phyloP scores from a whole-genome alignment of 352 stramenopile genomes.

The Phytophthora hibernalis region DNA sequence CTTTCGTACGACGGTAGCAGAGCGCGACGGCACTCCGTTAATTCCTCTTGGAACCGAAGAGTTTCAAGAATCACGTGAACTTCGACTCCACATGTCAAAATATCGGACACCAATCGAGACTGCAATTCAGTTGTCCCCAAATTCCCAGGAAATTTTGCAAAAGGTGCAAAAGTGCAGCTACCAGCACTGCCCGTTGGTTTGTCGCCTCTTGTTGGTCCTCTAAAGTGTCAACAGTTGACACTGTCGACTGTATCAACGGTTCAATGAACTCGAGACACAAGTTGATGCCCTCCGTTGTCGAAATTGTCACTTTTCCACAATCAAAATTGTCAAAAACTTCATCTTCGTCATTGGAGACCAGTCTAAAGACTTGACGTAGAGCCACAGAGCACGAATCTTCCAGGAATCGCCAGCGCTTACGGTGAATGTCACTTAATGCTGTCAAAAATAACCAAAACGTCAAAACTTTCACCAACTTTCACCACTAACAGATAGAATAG shows the following conservation, averaged over 20 bases:
- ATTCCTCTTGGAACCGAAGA: slow-evolving; percentile 64
- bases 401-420: slow-evolving; percentile 75
- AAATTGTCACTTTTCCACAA: slow-evolving; percentile 4
- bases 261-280: slow-evolving; percentile 42
- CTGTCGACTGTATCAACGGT: slow-evolving; percentile 37
- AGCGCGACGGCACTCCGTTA: slow-evolving; percentile 40
- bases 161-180: slow-evolving; percentile 50
- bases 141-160: slow-evolving; percentile 25
- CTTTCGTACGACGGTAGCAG: slow-evolving; percentile 54
- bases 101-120: slow-evolving; percentile 31
- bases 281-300: slow-evolving; percentile 18
- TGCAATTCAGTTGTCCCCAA: slow-evolving; percentile 8
- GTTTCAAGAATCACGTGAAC: slow-evolving; percentile 53
- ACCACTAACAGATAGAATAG: slow-evolving; percentile 2
- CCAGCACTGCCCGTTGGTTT: slow-evolving; percentile 36
- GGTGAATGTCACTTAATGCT: slow-evolving; percentile 62
- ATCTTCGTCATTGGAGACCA: slow-evolving; percentile 16
- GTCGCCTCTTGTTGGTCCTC: slow-evolving; percentile 27
- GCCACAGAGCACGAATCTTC: slow-evolving; percentile 68
- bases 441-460: slow-evolving; percentile 1
- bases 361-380: slow-evolving; percentile 35
- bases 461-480: not conserved
- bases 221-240: slow-evolving; percentile 10
- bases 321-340: slow-evolving; percentile 8
- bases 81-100: slow-evolving; percentile 45